Conservation (phyloP, 148 eudicot species). For the Amaranthus palmeri region DNA sequence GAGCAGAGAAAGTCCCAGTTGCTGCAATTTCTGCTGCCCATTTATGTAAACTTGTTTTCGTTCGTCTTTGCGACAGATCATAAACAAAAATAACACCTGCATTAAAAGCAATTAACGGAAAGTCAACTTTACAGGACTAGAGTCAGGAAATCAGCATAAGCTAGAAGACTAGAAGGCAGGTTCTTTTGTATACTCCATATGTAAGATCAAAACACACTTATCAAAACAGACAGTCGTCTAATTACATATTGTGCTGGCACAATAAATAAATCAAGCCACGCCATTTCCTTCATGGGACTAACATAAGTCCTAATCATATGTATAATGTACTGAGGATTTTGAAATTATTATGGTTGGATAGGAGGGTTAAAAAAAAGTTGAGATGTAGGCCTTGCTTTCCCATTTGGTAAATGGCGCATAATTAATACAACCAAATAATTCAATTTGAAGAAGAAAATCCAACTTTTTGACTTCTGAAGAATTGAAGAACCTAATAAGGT, state of each 20-base stretch:
- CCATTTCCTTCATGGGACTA: no score
- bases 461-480: no score
- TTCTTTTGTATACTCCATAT: not conserved
- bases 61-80: conserved; percentile 84
- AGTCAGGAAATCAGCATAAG: not conserved
- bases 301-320: no score
- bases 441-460: no score
- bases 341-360: no score
- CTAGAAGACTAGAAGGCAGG: not conserved
- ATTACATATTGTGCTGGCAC: not conserved
- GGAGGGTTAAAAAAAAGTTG: no score
- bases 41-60: conserved; percentile 76
- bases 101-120: not conserved
- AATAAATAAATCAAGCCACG: not conserved
- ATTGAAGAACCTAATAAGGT: no score
- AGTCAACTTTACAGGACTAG: not conserved
- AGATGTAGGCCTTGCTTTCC: no score
- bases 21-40: conserved; percentile 90
- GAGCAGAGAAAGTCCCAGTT: conserved; percentile 85
- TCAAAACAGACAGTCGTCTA: not conserved
- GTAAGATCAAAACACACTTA: not conserved
- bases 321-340: no score
- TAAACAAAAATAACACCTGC: conserved; percentile 89
- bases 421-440: no score
- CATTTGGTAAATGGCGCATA: no score